phyloP scores from a whole-genome alignment of 2,329 filamentous ascomycete genomes.

The Fusarium graminum region DNA sequence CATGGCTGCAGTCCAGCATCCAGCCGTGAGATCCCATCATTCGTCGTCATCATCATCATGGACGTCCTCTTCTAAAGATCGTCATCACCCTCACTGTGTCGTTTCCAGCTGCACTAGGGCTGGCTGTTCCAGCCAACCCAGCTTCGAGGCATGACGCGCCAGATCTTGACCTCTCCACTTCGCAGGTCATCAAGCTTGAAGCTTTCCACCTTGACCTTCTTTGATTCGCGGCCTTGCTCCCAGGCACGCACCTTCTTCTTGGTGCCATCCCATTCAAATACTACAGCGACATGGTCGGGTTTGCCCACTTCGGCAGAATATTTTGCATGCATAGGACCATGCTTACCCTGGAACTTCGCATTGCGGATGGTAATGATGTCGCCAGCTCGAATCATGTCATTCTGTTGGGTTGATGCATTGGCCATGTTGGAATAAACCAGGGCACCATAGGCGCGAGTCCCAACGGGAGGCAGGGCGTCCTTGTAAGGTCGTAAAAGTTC shows the following conservation, averaged over 20 bases:
- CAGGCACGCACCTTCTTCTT: slow-evolving; percentile 97
- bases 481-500: slow-evolving; percentile 81
- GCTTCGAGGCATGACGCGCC: slow-evolving; percentile 90
- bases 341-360: slow-evolving; percentile 93
- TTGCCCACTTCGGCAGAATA: slow-evolving; percentile 91
- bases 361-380: slow-evolving; percentile 95
- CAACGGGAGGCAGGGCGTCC: slow-evolving; percentile 83
- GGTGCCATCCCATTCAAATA: slow-evolving; percentile 97
- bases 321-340: slow-evolving; percentile 94
- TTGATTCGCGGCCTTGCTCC: slow-evolving; percentile 94
- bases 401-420: slow-evolving; percentile 90
- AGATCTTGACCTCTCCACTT: slow-evolving; percentile 96
- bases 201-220: slow-evolving; percentile 93
- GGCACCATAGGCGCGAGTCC: slow-evolving; percentile 90
- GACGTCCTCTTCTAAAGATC: slow-evolving; percentile 25
- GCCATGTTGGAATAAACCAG: slow-evolving; percentile 95
- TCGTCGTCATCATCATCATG: slow-evolving; percentile 36
- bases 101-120: slow-evolving; percentile 61
- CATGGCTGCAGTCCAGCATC: slow-evolving; percentile 23
- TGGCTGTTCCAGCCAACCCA: slow-evolving; percentile 90
- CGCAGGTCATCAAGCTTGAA: slow-evolving; percentile 93
- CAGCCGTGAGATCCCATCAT: slow-evolving; percentile 29
- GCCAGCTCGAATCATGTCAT: slow-evolving; percentile 92
- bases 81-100: slow-evolving; percentile 22
- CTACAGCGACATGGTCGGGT: slow-evolving; percentile 88